phyloP scores from a whole-genome alignment of 2,329 filamentous ascomycete species.

The Xylariales sp. region DNA sequence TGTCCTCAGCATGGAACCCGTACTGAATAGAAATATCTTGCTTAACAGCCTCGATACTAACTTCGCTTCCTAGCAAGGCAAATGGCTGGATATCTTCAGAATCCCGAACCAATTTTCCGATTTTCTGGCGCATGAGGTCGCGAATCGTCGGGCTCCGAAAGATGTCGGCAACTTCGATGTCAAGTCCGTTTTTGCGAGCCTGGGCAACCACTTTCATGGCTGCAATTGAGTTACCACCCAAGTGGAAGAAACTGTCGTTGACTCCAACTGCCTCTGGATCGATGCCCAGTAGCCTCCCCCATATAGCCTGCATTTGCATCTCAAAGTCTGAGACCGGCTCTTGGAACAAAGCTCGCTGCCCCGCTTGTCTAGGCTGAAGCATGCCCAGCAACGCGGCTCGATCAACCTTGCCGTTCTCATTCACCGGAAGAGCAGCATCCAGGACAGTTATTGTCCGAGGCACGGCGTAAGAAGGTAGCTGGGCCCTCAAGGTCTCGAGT shows the following conservation, averaged over 20 bases:
- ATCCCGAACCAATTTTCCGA: too few relatives aligned
- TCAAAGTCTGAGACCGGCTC: not conserved
- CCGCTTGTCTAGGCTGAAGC: conserved; percentile 4
- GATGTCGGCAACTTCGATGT: conserved; percentile 3
- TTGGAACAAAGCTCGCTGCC: not conserved
- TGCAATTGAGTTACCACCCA: conserved; percentile 7
- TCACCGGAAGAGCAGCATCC: conserved; percentile 7
- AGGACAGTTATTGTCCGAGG: conserved; percentile 8
- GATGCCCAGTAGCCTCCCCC: conserved; percentile 7
- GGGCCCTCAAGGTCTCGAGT: too few relatives aligned
- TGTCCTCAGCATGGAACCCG: too few relatives aligned
- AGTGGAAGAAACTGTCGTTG: conserved; percentile 1
- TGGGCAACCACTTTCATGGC: conserved; percentile 19
- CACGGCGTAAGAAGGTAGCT: conserved; percentile 10
- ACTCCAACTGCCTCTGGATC: not conserved
- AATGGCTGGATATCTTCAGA: too few relatives aligned
- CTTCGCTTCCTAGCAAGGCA: too few relatives aligned
- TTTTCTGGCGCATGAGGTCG: too few relatives aligned
- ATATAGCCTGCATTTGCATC: not conserved
- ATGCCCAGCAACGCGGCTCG: conserved; percentile 8
- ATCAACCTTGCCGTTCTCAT: conserved; percentile 10
- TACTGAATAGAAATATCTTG: too few relatives aligned
- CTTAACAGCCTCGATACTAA: too few relatives aligned
- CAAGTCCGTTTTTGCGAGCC: conserved; percentile 1
- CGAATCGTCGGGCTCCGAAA: conserved; percentile 5